phyloP scores from a whole-genome alignment of 768 basidiomycete species.

The Boletus insuetus region DNA sequence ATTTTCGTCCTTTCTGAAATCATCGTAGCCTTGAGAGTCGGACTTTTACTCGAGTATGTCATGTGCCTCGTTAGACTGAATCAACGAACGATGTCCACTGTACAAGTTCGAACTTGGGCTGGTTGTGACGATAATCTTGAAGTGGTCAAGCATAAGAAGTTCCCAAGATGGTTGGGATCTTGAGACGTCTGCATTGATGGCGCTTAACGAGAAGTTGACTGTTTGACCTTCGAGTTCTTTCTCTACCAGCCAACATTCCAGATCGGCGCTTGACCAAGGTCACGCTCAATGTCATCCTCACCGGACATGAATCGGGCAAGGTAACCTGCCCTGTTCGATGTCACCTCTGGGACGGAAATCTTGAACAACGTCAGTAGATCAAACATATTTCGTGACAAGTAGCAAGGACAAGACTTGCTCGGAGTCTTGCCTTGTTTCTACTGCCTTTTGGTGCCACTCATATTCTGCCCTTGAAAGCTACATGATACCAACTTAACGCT shows the following conservation, averaged over 20 bases:
- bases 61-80: conserved; percentile 8
- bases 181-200: not conserved
- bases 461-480: conserved; percentile 44
- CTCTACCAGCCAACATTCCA: conserved; percentile 19
- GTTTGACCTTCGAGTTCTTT: not conserved
- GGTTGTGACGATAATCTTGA: not conserved
- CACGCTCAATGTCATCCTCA: conserved; percentile 74
- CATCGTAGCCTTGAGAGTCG: not conserved
- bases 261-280: too few species aligned
- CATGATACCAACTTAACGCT: conserved; percentile 90
- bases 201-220: not conserved
- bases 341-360: conserved; percentile 81
- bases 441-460: not conserved
- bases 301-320: conserved; percentile 96
- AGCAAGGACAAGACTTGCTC: conserved; percentile 96
- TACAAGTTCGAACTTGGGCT: too few species aligned
- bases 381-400: conserved; percentile 93
- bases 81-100: not conserved
- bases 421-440: conserved; percentile 35
- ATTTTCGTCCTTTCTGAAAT: not conserved
- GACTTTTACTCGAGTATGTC: conserved; percentile 1
- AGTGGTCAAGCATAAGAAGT: not conserved
- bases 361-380: conserved; percentile 75
- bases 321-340: conserved; percentile 89
- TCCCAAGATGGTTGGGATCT: too few species aligned